Base-by-base conservation (phyloP, 768 basidiomycete genomes). In the Calocera viscosa region DNA sequence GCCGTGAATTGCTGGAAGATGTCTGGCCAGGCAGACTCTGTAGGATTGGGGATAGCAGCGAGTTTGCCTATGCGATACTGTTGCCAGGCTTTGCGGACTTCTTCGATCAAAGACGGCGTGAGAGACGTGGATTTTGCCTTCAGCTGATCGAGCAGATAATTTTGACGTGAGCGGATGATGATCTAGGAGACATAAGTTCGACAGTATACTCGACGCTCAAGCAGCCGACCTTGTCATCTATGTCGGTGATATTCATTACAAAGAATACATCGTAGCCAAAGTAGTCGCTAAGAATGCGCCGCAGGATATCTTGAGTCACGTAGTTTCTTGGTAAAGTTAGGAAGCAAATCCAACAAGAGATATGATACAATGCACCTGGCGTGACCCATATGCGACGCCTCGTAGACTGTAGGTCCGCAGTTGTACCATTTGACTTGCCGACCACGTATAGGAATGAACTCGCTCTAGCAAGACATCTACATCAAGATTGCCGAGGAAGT, bases 211-310 rank as follows among this genome's bases (percentile, higher is more conserved):
- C 43, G 19, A 2, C 63, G 11, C 19, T 35, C n/a, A n/a, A n/a
- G 12, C 66, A 22, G 68, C 79, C 65, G 68, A 90, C 95, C 85
- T 99, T 99, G 82, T 98, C 96, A 73, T 99, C 96, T 69, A 99
- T 96, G 76, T 99, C 95, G 2, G 96, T 99, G 71, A 99, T 85
- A 76, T 99, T 99, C 93, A 96, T 96, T 49, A 98, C 95, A 74
- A 98, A 96, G 75, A 97, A 92, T 66, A 99, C 89, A 74, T 98
- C 91, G 73, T 94, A 98, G 28, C 91, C 90, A 77, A 98, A 98
- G 78, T 95, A 98, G 78, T 98, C 93, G 0, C 87, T 82, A 81
- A 98, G 80, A 64, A 99, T 91, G 63, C 96, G 80, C 66, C 94
- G 82, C 39, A 97, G 79, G 69, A 95, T 84, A 76, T 97, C 94